Evolutionary conservation across 2,329 filamentous ascomycete species (phyloP).

Genomic region (Blumeriella jaapii): DNA sequence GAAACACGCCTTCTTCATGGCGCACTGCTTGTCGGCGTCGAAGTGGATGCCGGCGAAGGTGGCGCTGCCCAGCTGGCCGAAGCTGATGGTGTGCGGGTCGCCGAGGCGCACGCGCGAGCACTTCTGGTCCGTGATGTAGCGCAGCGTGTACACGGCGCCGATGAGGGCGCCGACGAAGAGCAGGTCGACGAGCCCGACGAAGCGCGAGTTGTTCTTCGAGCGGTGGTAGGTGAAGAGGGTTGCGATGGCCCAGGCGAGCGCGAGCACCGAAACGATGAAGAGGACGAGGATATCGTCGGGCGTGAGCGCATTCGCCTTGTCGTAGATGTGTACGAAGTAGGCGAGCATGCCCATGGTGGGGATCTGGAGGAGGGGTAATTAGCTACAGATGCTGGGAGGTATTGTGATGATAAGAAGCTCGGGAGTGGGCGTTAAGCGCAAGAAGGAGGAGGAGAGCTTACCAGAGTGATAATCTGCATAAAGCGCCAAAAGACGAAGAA

Average conservation of each 20-base stretch:
- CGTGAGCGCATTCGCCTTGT: conserved; percentile 43
- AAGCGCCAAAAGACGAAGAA: conserved; percentile 53
- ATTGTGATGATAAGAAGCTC: background rate
- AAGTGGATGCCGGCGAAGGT: conserved; percentile 40
- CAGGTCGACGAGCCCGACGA: conserved; percentile 49
- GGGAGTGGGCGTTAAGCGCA: background rate
- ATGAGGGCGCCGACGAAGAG: conserved; percentile 53
- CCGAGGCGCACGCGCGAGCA: conserved; percentile 49
- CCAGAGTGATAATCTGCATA: conserved; percentile 50
- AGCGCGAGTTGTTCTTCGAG: conserved; percentile 45
- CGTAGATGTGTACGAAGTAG: conserved; percentile 53
- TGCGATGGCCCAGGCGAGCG: conserved; percentile 49
- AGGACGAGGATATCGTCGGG: conserved; percentile 52
- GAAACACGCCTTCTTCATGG: conserved; percentile 85
- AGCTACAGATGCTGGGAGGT: conserved; percentile 1
- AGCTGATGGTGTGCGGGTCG: conserved; percentile 41
- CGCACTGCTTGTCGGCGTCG: conserved; percentile 62
- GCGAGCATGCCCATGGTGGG: conserved; percentile 55
- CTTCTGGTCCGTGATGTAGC: conserved; percentile 48
- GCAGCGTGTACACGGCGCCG: conserved; percentile 47
- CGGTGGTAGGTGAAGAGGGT: conserved; percentile 58
- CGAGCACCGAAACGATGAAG: conserved; percentile 56
- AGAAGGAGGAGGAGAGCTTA: conserved; percentile 28
- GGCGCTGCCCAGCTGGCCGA: conserved; percentile 51
- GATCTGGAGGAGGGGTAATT: conserved; percentile 34